A percentile compares a stretch with the other conserved stretches of the same genome.
Conservation (phyloP, 306 rosid species). For the Quercus berberidifolia region DNA sequence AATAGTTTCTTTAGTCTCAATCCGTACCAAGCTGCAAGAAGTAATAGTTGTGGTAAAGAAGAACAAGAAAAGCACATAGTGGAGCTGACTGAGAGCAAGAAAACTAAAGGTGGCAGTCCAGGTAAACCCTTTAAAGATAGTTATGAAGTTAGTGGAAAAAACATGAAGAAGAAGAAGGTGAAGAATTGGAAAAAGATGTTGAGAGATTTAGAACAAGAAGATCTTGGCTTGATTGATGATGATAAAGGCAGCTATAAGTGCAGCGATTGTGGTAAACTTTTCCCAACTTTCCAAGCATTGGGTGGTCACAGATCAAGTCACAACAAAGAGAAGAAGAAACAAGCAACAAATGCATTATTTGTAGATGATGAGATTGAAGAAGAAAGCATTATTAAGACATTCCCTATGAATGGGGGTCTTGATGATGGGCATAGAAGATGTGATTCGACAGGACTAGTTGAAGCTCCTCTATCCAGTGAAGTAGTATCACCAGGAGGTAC, state of each 20-base stretch:
- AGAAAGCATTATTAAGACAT: not conserved
- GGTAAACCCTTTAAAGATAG: not conserved
- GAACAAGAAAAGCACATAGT: not conserved
- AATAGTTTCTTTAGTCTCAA: too few species aligned
- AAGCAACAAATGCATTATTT: not conserved
- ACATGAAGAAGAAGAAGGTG: not conserved
- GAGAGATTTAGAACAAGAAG: not conserved
- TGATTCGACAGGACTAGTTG: too few species aligned
- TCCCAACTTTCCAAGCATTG: conserved; percentile 25
- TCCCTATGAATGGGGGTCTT: not conserved
- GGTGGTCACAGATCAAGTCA: conserved; percentile 43
- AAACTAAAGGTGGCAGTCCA: not conserved
- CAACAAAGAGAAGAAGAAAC: conserved; percentile 7
- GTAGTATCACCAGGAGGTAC: too few species aligned
- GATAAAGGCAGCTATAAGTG: conserved; percentile 7
- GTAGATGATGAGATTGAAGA: not conserved
- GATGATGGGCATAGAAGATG: not conserved
- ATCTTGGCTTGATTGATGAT: not conserved
- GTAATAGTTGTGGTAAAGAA: too few species aligned
- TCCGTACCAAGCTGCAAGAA: too few species aligned
- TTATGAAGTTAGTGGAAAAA: not conserved
- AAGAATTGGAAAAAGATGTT: not conserved
- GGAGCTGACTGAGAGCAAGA: not conserved
- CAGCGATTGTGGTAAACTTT: conserved; percentile 18
- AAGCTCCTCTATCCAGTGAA: too few species aligned